phyloP scores from a whole-genome alignment of 352 stramenopile species.

The Pythium myriotylum region DNA sequence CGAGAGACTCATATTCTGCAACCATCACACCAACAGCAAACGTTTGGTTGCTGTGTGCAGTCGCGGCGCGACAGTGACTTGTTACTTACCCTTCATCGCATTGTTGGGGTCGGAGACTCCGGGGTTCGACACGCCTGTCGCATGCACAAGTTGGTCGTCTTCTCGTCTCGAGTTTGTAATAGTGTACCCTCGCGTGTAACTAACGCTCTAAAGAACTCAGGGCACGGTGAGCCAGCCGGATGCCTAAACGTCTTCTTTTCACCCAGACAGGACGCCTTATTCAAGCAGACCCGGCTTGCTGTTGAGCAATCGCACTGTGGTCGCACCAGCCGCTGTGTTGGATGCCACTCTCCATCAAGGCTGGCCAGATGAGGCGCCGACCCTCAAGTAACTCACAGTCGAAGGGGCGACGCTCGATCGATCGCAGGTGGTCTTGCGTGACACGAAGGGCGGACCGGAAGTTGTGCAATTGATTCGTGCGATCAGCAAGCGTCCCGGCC shows the following conservation, averaged over 20 bases:
- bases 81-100: constrained; percentile 6
- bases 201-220: constrained; percentile 11
- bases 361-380: constrained; percentile 2
- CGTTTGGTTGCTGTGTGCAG: too few relatives aligned
- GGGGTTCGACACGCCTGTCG: constrained; percentile 1
- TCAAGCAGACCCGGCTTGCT: neutral
- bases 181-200: constrained; percentile 22
- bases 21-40: too few relatives aligned
- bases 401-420: neutral
- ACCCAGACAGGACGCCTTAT: neutral
- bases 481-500: constrained; percentile 19
- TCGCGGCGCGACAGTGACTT: neutral
- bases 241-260: constrained; percentile 4
- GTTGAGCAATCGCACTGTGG: constrained; percentile 11
- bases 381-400: neutral
- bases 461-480: constrained; percentile 7
- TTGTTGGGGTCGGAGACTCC: neutral
- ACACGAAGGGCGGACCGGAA: constrained; percentile 15
- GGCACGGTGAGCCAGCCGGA: neutral
- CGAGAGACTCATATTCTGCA: too few relatives aligned
- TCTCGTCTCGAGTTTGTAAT: constrained; percentile 17
- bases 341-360: constrained; percentile 12
- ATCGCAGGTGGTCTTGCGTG: neutral
- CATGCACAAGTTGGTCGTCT: constrained; percentile 8
- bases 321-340: neutral